Evolutionary conservation across 495 filamentous ascomycete species (phyloP), one percentile per base, ranked within the genome.

Genomic region (Penicillium simplicissimum): DNA sequence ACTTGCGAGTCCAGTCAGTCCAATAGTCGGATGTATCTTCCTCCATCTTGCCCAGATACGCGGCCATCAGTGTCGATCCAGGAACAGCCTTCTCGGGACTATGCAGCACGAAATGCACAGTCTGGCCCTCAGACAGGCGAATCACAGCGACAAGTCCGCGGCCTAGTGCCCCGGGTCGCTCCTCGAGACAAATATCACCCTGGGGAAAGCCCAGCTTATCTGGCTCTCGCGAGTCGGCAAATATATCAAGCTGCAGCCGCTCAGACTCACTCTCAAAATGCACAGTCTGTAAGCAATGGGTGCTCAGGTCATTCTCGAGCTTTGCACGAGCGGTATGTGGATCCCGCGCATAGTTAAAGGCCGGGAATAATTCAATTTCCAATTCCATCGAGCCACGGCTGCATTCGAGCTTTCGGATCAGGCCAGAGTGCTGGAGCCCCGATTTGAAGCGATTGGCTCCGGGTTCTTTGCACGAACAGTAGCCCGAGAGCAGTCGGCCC

Each of bases 391-490:
- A 60, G 47, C 88, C 88, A 51, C 88, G 81, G 45, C 87, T 84
- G 59, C 88, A 91, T 58, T 90, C 88, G 11, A 88, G 81, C 43
- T 87, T 81, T 52, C 88, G 79, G n/a, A 90, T 84, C 31, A 90
- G 66, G 76, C 68, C 68, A 1, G 76, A 78, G 58, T 74, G 74
- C 49, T 72, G 70, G 56, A 72, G 58, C 10, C 79, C 78, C 9
- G 76, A 78, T 62, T 79, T 79, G 58, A 77, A 74, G 25, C 72
- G 68, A 38, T 76, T 73, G 21, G 56, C 60, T 1, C 64, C 70
- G 17, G 63, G 57, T 33, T 75, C 71, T 42, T 71, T 74, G 64
- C 76, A 76, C 17, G 68, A 67, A 59, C 74, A 77, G 49, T 72
- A 78, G n/a, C 72, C 74, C n/a, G 73, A 73, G 49, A 73, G 53